Percentiles rank a stretch among this genome's conserved stretches.
Conservation (phyloP, 306 rosid species). For the Dalbergia cultrata region DNA sequence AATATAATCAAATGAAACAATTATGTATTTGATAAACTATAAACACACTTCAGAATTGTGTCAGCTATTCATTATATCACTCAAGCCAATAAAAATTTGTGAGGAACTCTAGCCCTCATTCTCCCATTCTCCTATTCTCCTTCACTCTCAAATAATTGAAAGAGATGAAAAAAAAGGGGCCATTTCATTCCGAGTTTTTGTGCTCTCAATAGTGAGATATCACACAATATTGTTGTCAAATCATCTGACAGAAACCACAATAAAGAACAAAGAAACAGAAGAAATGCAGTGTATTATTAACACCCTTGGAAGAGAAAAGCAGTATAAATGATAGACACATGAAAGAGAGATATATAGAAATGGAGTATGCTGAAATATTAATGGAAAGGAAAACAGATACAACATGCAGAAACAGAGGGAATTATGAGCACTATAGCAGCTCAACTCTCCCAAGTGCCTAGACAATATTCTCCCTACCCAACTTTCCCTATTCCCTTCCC, state of each 20-base stretch:
- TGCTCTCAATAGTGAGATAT: conserved; percentile 19
- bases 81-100: neutral
- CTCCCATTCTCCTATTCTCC: neutral
- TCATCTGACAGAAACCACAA: neutral
- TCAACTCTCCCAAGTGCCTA: no score
- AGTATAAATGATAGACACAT: no score
- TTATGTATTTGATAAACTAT: neutral
- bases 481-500: no score
- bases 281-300: no score
- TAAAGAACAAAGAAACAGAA: no score
- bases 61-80: neutral
- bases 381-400: no score
- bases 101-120: neutral
- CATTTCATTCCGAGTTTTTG: conserved; percentile 11
- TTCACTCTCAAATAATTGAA: neutral
- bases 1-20: conserved; percentile 23
- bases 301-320: no score
- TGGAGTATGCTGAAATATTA: no score
- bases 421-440: no score
- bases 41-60: neutral
- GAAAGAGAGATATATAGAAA: no score
- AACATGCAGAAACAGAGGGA: no score
- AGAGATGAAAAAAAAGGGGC: neutral
- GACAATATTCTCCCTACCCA: no score
- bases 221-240: neutral